A percentile compares a stretch with the other conserved stretches of the same genome.
These are phyloP conservation scores for Magnolia sinica DNA, from an alignment of 164 flowering plant genomes.

Conservation along the genomic window DNA sequence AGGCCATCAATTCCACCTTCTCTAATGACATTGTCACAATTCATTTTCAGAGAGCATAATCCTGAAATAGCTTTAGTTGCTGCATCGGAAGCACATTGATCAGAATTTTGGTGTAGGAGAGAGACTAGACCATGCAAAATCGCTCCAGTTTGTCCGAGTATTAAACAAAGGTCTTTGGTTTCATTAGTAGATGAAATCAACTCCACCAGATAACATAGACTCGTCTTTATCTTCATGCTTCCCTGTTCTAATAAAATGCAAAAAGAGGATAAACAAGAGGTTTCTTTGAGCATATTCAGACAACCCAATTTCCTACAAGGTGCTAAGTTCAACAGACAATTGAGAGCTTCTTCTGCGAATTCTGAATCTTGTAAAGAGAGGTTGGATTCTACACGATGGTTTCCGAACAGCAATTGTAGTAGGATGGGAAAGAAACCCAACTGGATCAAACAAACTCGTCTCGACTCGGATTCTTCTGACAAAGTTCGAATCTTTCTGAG, in stretches of 20 bases:
- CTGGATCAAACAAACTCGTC: constrained; percentile 33
- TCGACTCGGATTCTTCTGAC: constrained; percentile 27
- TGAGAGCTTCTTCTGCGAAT: constrained; percentile 43
- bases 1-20: constrained; percentile 41
- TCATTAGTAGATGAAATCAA: constrained; percentile 32
- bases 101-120: constrained; percentile 23
- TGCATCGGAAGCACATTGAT: constrained; percentile 27
- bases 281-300: constrained; percentile 37
- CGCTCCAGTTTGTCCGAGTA: constrained; percentile 24
- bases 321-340: constrained; percentile 37
- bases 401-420: constrained; percentile 31
- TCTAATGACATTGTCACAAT: constrained; percentile 25
- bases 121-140: constrained; percentile 23
- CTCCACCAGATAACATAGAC: constrained; percentile 46
- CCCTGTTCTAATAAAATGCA: constrained; percentile 38
- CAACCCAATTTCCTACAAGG: constrained; percentile 28
- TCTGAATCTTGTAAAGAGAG: constrained; percentile 12
- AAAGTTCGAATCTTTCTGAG: constrained; percentile 29
- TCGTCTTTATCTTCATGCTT: constrained; percentile 25
- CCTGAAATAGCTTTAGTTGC: constrained; percentile 39
- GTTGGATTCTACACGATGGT: neutral
- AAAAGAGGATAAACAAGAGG: constrained; percentile 28
- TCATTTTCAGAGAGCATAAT: constrained; percentile 31
- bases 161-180: constrained; percentile 32
- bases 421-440: constrained; percentile 46